Base-by-base conservation (phyloP, 139 green algal genomes). In the Chlorella sp. region DNA sequence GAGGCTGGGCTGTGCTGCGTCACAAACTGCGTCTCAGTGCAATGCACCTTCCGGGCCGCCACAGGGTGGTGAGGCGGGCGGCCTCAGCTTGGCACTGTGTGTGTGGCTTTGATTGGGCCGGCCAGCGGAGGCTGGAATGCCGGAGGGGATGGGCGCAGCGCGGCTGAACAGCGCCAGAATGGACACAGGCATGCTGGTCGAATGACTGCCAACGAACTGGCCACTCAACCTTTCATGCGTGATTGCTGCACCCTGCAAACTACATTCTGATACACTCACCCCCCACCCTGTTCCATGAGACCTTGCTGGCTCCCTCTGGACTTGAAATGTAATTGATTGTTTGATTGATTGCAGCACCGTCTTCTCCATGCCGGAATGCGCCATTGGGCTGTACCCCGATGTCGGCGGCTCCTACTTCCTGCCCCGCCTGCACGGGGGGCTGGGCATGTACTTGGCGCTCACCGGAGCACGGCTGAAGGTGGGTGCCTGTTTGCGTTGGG, bases 331-430 rank as follows among this genome's bases (percentile, higher is more conserved):
- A n/a, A n/a, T n/a, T n/a, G n/a, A n/a, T n/a, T n/a, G n/a, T n/a
- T n/a, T n/a, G n/a, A n/a, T n/a, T n/a, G n/a, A n/a, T 40, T 53
- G 42, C 94, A 98, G 95, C 83, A 97, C 95, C 5, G 40, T 99
- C 22, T 99, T 99, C 91, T 97, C 98, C 12, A 99, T 99, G 98
- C 98, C 98, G n/a, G 98, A 99, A 93, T 96, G 91, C 36, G 96
- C 91, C 81, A 99, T 99, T 53, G 98, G 98, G 0, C 94, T 99
- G n/a, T 98, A 98, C 89, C 96, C 97, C 3, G 98, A 99, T 85
- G 94, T 99, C 0, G 98, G 98, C 16, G 95, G 94, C 3, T 96
- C 95, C 4, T 95, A 93, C 87, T 99, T 99, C 89, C 95, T 99
- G 75, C 89, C 91, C 1, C 86, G 89, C 30, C 92, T 98, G 76